Base-by-base conservation (phyloP, 306 rosid species). In the Cucumis melo region DNA sequence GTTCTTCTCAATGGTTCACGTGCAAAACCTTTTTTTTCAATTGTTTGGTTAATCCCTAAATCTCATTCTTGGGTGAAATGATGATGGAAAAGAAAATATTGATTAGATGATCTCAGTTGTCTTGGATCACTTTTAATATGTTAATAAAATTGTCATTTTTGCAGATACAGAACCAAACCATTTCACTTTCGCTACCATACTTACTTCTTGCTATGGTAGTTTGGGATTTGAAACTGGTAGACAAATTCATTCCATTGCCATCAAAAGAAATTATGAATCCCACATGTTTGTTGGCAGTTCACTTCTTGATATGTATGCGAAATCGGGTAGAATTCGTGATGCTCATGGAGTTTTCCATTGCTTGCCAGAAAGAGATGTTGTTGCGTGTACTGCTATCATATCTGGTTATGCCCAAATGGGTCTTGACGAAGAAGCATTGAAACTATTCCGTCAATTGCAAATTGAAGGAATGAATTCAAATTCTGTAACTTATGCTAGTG, bases 261-360 rank as follows among this genome's bases (percentile, higher is more conserved):
- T 86, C 61, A 93, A 89, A 81, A 84, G 81, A 56, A 83, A 85
- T 61, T 85, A 79, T 36, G 90, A 87, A 46, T 80, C 85, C 29
- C 94, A 93, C 74, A 86, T 90, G 54, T 89, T 78, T 82, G 97
- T 93, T 36, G 98, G 94, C 50, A 91, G 96, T 82, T 93, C 98
- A 48, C 96, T 90, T 53, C 97, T 89, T 48, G 96, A 93, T 83
- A 91, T 93, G 98, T 93, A 93, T 78, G 90, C 97, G 60, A 93
- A 91, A 84, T 83, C 85, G 72, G 91, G 94, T 70, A 86, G 82
- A 78, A 89, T 91, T 78, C 83, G 82, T 79, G 97, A 91, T 79
- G 97, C 96, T 59, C 82, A 58, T 77, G 73, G 77, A 29, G 78
- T 90, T 79, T 93, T 91, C 48, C 83, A 87, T 54, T 77, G 91